Evolutionary conservation across 192 early-diverging fungal genomes (phyloP).

Genomic region (Linnemannia schmuckeri): DNA sequence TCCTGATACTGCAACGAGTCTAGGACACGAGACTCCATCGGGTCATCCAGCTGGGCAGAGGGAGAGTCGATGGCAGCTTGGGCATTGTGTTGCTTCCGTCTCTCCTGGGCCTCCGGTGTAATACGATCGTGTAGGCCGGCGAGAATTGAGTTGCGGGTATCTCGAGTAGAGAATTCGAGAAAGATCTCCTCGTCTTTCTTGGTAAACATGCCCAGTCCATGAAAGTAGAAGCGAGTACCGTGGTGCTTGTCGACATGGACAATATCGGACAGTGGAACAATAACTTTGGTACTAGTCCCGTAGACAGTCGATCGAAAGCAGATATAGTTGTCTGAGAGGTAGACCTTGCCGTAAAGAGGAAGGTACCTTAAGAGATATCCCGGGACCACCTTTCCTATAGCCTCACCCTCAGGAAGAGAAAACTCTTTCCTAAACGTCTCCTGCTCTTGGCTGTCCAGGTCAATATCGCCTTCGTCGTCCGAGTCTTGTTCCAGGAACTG

Average conservation of each 20-base stretch:
- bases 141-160: slow-evolving; percentile 23
- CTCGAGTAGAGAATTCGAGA: slow-evolving; percentile 64
- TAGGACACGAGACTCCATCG: slow-evolving; percentile 20
- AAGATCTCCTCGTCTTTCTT: slow-evolving; percentile 66
- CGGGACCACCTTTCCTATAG: slow-evolving; percentile 56
- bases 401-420: slow-evolving; percentile 66
- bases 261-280: slow-evolving; percentile 70
- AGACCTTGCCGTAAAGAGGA: slow-evolving; percentile 70
- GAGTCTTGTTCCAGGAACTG: neutral
- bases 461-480: slow-evolving; percentile 20
- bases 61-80: slow-evolving; percentile 26
- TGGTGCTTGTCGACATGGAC: slow-evolving; percentile 58
- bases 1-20: slow-evolving; percentile 22
- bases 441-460: slow-evolving; percentile 19
- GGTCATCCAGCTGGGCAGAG: slow-evolving; percentile 28
- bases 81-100: slow-evolving; percentile 2
- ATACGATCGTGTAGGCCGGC: slow-evolving; percentile 17
- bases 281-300: slow-evolving; percentile 64
- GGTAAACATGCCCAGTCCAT: slow-evolving; percentile 62
- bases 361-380: slow-evolving; percentile 63
- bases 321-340: slow-evolving; percentile 69
- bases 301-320: slow-evolving; percentile 70
- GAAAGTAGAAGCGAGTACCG: slow-evolving; percentile 58
- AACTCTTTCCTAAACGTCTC: slow-evolving; percentile 64
- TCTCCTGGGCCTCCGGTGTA: slow-evolving; percentile 22